Evolutionary conservation across 768 basidiomycete genomes (phyloP), one percentile per base, ranked within the genome.

Genomic region (Phylloporus sp.): DNA sequence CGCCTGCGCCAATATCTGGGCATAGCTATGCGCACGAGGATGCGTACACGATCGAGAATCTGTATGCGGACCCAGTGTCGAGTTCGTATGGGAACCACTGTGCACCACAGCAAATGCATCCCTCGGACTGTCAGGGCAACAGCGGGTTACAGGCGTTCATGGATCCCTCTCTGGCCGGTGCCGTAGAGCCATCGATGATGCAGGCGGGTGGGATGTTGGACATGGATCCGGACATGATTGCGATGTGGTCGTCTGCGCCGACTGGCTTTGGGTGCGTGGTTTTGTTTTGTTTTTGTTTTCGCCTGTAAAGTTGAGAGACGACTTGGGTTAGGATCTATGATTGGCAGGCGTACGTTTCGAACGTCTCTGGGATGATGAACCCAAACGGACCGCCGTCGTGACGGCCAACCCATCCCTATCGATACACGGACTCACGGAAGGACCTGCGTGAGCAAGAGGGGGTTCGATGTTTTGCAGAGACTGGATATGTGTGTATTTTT

Each of bases 221-320:
- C 27, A 64, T 74, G 60, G 75, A 81, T 52, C 64, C 67, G 44
- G 76, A 78, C 45, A 75, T 75, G 36, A 71, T 82, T 54, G 69
- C 71, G 13, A 79, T 82, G 76, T 85, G 81, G 82, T 78, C 79
- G 10, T 71, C 68, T 41, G 78, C 80, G 20, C 80, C 81, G 13
- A 71, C 72, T 11, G 73, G 75, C 17, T 81, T 81, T 44, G 79
- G 80, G 83, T 84, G 56, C 54, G 80, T 70, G 3, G 36, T n/a
- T 35, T 36, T 38, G 33, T 21, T 27, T 15, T n/a, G 5, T 6
- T n/a, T 9, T n/a, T 1, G 8, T 27, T 21, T 7, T n/a, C n/a
- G n/a, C 13, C 29, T 29, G 21, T 35, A 9, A 24, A 3, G 35
- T 6, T 48, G 52, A 36, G 38, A 14, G 38, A 26, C 23, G 42